These are phyloP conservation scores for Fusarium buharicum DNA, from an alignment of 2,329 filamentous ascomycete species.

Conservation along the genomic window DNA sequence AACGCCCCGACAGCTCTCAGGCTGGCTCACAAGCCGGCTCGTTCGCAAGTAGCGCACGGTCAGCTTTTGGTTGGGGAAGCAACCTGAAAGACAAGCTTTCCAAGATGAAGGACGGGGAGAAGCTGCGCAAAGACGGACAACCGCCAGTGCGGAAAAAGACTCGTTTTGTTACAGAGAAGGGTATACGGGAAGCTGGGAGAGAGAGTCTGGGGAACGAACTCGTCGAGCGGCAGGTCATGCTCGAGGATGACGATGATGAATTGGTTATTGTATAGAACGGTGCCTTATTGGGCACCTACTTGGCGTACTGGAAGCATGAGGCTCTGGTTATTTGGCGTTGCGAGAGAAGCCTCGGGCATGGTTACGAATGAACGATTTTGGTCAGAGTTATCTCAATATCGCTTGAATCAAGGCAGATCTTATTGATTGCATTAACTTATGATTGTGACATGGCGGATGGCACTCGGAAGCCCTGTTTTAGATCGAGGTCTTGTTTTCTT, in stretches of 20 bases:
- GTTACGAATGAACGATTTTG: slow-evolving; percentile 43
- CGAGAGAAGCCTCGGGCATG: slow-evolving; percentile 31
- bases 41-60: slow-evolving; percentile 40
- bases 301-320: slow-evolving; percentile 36
- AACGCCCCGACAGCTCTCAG: slow-evolving; percentile 59
- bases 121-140: slow-evolving; percentile 51
- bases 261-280: slow-evolving; percentile 57
- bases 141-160: slow-evolving; percentile 75
- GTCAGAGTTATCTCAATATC: slow-evolving; percentile 35
- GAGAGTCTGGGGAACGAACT: slow-evolving; percentile 74
- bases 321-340: slow-evolving; percentile 36
- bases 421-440: slow-evolving; percentile 17
- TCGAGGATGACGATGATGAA: slow-evolving; percentile 63
- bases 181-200: slow-evolving; percentile 79
- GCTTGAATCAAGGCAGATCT: slow-evolving; percentile 28
- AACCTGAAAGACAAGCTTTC: slow-evolving; percentile 65
- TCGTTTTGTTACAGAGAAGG: slow-evolving; percentile 80
- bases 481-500: neutral
- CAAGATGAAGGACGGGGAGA: slow-evolving; percentile 71
- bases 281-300: slow-evolving; percentile 18
- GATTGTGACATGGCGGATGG: neutral
- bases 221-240: slow-evolving; percentile 48
- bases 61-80: slow-evolving; percentile 67
- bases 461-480: neutral
- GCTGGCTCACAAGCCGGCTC: slow-evolving; percentile 54